A percentile compares a stretch with the other conserved stretches of the same genome.
phyloP scores from a whole-genome alignment of 306 rosid genomes.

The Albizia julibrissin region DNA sequence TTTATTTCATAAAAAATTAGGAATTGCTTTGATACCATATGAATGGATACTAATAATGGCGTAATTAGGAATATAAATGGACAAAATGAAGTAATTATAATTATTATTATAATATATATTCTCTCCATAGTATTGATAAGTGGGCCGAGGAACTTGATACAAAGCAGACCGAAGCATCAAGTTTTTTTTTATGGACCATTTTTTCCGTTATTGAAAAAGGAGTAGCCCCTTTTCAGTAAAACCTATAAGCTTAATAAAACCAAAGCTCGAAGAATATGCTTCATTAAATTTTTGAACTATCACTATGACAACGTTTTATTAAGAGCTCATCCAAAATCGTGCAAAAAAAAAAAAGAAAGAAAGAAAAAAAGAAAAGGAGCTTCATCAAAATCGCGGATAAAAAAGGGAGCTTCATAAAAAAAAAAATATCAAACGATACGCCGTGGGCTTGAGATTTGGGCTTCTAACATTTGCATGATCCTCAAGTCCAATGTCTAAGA shows the following conservation, averaged over 20 bases:
- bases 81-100: constrained; percentile 24
- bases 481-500: neutral
- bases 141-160: neutral
- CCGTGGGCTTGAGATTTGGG: neutral
- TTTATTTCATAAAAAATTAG: neutral
- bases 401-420: neutral
- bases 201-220: neutral
- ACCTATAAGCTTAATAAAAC: neutral
- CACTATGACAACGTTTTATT: neutral
- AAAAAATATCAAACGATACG: neutral
- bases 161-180: neutral
- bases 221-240: constrained; percentile 12
- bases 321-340: neutral
- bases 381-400: neutral
- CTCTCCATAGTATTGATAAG: constrained; percentile 5
- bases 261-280: neutral
- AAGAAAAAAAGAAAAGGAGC: too few relatives aligned
- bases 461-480: neutral
- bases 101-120: constrained; percentile 17
- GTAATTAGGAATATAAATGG: constrained; percentile 31
- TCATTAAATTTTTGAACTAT: neutral
- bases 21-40: neutral
- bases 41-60: constrained; percentile 27
- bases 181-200: neutral
- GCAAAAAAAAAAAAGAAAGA: too few relatives aligned